Evolutionary conservation across 352 stramenopile species (phyloP), one percentile per base, ranked within the genome.

Genomic region (Globisporangium recalcitrans): DNA sequence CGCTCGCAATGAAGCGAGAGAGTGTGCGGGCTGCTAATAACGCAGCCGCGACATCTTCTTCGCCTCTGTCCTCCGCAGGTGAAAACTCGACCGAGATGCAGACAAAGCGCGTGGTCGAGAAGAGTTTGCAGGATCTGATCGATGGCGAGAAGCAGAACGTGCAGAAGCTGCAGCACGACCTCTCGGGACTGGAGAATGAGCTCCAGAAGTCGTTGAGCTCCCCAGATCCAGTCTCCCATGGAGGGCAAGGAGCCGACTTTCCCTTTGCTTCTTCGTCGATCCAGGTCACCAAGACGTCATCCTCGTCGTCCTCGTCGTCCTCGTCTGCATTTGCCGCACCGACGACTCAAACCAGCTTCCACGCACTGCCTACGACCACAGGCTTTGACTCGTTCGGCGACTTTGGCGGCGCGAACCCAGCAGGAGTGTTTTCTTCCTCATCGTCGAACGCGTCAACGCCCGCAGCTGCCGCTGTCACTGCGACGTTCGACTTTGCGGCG

Each of bases 1-100:
- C 72, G 53, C 68, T 93, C 13, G 69, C 77, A 11, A 84, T 87
- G 67, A 90, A 90, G 62, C 75, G 82, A 14, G 81, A 93, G 32
- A 72, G 64, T n/a, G 51, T 88, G 24, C 76, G 75, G 19, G 68
- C 62, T 11, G 62, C 69, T 3, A 73, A 58, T 32, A 31, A 22
- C 16, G 26, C 62, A 4, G 60, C 59, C 26, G 59, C 54, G 0
- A 49, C 59, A n/a, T 52, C 32, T 0, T 32, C 60, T 2, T 14
- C 58, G 0, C 29, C 38, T 11, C 21, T 58, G 9, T 52, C 49
- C 11, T 42, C 4, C 57, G 70, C 70, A 3, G 67, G 16, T 21
- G 60, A 40, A 2, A 29, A 68, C 56, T 52, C 58, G 1, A 51
- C 44, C 2, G 72, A 88, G 36, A 55, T 70, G 56, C 69, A 81